Conservation (phyloP, 2,329 filamentous ascomycete species). For the Aspergillus fijiensis region DNA sequence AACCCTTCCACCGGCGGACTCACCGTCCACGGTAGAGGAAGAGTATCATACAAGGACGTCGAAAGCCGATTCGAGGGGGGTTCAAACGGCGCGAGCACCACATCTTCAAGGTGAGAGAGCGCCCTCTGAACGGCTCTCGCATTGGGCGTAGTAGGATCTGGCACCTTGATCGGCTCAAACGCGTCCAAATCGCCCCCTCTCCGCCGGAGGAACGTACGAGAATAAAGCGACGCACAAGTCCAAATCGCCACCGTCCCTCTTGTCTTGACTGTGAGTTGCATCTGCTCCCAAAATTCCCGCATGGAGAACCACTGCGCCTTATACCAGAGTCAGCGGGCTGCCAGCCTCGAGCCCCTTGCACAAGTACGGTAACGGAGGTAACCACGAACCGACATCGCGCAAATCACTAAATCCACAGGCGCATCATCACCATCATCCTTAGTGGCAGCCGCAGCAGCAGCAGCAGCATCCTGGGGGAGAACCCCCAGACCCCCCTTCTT, state of each 20-base stretch:
- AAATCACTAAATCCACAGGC: background rate
- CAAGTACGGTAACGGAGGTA: background rate
- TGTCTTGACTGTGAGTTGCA: conserved; percentile 4
- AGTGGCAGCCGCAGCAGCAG: too few species aligned
- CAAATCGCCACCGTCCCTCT: conserved; percentile 12
- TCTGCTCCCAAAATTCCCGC: conserved; percentile 4
- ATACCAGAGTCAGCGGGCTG: background rate
- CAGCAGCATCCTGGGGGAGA: too few species aligned
- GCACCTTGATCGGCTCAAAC: conserved; percentile 12
- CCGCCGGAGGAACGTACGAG: background rate
- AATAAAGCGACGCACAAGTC: conserved; percentile 4
- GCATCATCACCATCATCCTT: background rate
- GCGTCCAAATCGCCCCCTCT: background rate
- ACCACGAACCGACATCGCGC: background rate
- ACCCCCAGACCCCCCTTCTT: too few species aligned
- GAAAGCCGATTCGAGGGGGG: conserved; percentile 46
- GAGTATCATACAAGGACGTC: conserved; percentile 42
- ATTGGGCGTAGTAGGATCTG: conserved; percentile 40
- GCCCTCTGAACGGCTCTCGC: conserved; percentile 43
- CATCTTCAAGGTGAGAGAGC: conserved; percentile 40
- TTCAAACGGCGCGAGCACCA: conserved; percentile 41
- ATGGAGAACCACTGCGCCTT: conserved; percentile 17
- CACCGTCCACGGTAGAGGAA: conserved; percentile 53
- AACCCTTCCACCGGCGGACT: conserved; percentile 38
- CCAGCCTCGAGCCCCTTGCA: too few species aligned